Evolutionary conservation across 768 basidiomycete genomes (phyloP), one percentile per base, ranked within the genome.

Genomic region (Cubamyces lactineus): DNA sequence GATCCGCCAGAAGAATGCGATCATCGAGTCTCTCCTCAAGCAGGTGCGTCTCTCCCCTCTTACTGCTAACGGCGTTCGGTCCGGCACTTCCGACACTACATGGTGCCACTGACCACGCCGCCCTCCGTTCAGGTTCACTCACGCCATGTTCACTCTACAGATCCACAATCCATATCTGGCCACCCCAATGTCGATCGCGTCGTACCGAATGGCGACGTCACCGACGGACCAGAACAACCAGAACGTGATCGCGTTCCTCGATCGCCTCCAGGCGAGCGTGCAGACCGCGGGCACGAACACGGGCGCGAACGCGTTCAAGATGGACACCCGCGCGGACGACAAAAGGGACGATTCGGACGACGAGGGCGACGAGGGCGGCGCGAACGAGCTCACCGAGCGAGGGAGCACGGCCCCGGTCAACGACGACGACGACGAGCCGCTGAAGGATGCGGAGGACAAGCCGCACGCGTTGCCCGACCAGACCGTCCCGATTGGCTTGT

Each of bases 1-100:
- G 71, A 87, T 94, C 65, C 83, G 87, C 56, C 92, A 94, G 76
- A 94, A 94, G 77, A 92, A 94, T 76, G 80, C 85, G 19, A 88
- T 94, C 67, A 94, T 94, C 66, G 89, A 92, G 64, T 89, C 86
- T 15, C 83, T 94, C 15, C 81, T 94, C 66, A 92, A 92, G 71
- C 91, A 93, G 79, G 91, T 87, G 38, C 15, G 79, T 72, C 1
- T 34, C 59, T 41, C n/a, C n/a, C n/a, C n/a, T 0, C 28, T 57
- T 41, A 21, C 55, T 34, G 41, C 54, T 19, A 24, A 26, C 21
- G 28, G 17, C 40, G 19, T 11, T 0, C 47, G 8, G 3, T 15
- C 24, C 40, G 39, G 53, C 8, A 12, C 7, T 11, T 5, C 45
- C 30, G 30, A 30, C 30, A 5, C 39, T 19, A 13, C 11, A 12